Evolutionary conservation across 2,329 filamentous ascomycete genomes (phyloP).

Genomic region (Diplodia corticola): DNA sequence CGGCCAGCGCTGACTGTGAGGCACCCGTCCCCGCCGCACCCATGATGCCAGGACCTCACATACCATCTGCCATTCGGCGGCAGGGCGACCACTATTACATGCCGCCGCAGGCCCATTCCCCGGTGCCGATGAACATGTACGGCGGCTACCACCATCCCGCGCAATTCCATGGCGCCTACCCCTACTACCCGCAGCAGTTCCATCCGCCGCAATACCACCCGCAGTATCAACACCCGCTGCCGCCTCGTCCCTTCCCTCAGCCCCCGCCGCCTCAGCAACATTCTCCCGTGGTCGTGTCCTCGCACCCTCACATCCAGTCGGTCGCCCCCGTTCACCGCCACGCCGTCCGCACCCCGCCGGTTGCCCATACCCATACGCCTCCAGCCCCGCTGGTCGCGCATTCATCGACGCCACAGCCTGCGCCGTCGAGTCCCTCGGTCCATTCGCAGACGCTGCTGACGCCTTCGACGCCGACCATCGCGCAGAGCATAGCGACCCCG

Average conservation of each 20-base stretch:
- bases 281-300: conserved; percentile 50
- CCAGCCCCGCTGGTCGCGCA: conserved; percentile 25
- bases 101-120: conserved; percentile 40
- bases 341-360: conserved; percentile 39
- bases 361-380: conserved; percentile 35
- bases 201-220: conserved; percentile 39
- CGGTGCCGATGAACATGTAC: conserved; percentile 42
- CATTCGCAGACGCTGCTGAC: conserved; percentile 37
- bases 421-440: conserved; percentile 39
- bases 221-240: conserved; percentile 44
- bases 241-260: conserved; percentile 33
- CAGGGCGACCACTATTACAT: conserved; percentile 42
- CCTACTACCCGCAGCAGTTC: conserved; percentile 39
- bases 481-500: conserved; percentile 34
- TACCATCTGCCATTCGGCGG: conserved; percentile 43
- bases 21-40: conserved; percentile 56
- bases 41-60: conserved; percentile 70
- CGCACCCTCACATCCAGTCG: conserved; percentile 49
- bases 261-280: conserved; percentile 33
- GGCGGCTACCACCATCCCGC: conserved; percentile 36
- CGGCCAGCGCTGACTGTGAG: conserved; percentile 42
- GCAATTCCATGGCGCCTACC: conserved; percentile 33
- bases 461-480: conserved; percentile 36
- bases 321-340: conserved; percentile 47
- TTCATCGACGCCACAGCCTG: conserved; percentile 23